Evolutionary conservation across 805 yeast species (phyloP).

Genomic region (Nakazawaea laoshanensis): DNA sequence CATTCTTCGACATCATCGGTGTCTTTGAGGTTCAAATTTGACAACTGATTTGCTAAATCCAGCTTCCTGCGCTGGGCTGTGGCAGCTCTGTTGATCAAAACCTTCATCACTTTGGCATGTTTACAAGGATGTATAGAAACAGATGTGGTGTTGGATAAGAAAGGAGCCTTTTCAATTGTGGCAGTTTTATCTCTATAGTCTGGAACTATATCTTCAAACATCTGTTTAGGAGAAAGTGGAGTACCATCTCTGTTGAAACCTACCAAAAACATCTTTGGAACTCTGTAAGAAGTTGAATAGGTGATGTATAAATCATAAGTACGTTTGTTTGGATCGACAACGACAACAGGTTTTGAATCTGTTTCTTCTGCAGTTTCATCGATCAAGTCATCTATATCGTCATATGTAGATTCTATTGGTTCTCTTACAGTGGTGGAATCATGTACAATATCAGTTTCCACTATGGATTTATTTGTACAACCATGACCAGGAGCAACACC

Average conservation of each 20-base stretch:
- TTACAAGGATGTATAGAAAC: constrained; percentile 95
- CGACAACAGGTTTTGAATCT: constrained; percentile 12
- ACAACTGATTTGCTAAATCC: constrained; percentile 22
- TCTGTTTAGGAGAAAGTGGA: constrained; percentile 78
- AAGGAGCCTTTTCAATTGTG: constrained; percentile 90
- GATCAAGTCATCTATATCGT: constrained; percentile 30
- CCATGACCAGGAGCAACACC: constrained; percentile 15
- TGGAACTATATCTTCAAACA: constrained; percentile 90
- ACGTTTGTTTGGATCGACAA: constrained; percentile 36
- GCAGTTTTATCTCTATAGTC: constrained; percentile 96
- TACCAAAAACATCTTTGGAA: constrained; percentile 87
- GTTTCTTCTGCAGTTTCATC: constrained; percentile 27
- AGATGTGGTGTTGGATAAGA: constrained; percentile 61
- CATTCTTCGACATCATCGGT: constrained; percentile 31
- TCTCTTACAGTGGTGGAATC: too few relatives aligned
- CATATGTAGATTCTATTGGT: too few relatives aligned
- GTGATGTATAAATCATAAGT: constrained; percentile 85
- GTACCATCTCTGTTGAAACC: constrained; percentile 81
- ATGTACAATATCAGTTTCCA: background rate
- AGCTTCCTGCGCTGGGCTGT: constrained; percentile 29
- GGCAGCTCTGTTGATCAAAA: constrained; percentile 68
- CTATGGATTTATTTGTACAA: constrained; percentile 14
- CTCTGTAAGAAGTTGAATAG: constrained; percentile 91
- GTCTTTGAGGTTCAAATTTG: constrained; percentile 38
- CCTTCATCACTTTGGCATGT: constrained; percentile 91